Evolutionary conservation across 805 yeast species (phyloP), one percentile per base, ranked within the genome.

Genomic region (Myxozyma monticola): DNA sequence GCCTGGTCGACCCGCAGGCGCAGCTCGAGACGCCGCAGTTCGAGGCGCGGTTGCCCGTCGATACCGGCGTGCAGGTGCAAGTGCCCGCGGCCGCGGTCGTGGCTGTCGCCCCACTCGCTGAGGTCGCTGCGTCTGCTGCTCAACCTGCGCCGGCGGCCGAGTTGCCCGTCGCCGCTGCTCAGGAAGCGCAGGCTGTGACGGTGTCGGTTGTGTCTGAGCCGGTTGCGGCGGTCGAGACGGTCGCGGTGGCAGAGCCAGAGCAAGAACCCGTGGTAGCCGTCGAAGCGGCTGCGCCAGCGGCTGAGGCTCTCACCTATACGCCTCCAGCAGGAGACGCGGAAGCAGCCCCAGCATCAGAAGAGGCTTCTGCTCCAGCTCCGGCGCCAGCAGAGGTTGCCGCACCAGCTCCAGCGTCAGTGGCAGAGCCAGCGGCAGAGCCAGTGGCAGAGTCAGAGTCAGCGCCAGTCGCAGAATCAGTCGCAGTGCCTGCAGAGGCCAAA

Each of bases 331-430:
- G n/a, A n/a, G n/a, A n/a, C n/a, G n/a, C n/a, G n/a, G n/a, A n/a
- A n/a, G n/a, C n/a, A n/a, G n/a, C n/a, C 48, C 39, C 55, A 55
- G 38, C 38, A 37, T 5, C 34, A 35, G 20, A 43, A 37, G 8
- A 47, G 21, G 48, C 48, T 2, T 29, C 43, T 14, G 48, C 48
- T 3, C 26, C 57, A 12, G 44, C 45, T 22, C 42, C 45, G 17
- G 44, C 49, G 14, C 15, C 22, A 39, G 37, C 20, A 8, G 20
- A 15, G 4, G n/a, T n/a, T 3, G 31, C 20, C 31, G 12, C 14
- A 28, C 14, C 14, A 28, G 9, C 31, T 28, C 12, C 31, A 18
- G 20, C 37, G 37, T 7, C 45, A 37, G 12, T 30, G 9, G n/a
- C 34, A 4, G 35, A 21, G 14, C 4, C 50, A 5, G 3, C 39